phyloP scores from a whole-genome alignment of 2,329 filamentous ascomycete genomes.

The Monosporascus sp. region DNA sequence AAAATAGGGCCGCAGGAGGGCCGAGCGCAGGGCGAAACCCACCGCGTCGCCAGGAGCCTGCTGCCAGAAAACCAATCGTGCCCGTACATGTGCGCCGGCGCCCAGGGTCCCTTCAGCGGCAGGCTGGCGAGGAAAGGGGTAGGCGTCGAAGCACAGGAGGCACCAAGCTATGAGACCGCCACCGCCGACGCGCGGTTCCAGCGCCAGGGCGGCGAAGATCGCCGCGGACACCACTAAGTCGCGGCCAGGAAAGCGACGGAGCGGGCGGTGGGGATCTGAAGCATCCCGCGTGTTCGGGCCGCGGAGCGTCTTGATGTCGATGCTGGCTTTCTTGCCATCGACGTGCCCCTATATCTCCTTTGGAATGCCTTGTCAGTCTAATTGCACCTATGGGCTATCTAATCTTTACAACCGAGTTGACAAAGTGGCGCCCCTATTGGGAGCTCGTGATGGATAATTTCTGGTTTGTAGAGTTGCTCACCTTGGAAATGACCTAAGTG shows the following conservation, averaged over 20 bases:
- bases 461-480: slow-evolving; percentile 5
- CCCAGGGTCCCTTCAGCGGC: slow-evolving; percentile 63
- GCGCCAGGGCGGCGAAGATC: slow-evolving; percentile 43
- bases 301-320: slow-evolving; percentile 38
- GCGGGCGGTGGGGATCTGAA: slow-evolving; percentile 47
- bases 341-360: slow-evolving; percentile 8
- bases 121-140: slow-evolving; percentile 58
- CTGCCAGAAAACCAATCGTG: slow-evolving; percentile 58
- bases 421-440: slow-evolving; percentile 6
- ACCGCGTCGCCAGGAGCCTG: slow-evolving; percentile 47
- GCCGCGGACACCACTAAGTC: slow-evolving; percentile 45
- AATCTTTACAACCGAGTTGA: background rate
- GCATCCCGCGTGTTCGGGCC: slow-evolving; percentile 55
- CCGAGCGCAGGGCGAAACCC: slow-evolving; percentile 10
- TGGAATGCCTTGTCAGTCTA: background rate
- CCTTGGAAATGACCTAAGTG: background rate
- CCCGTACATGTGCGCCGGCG: slow-evolving; percentile 65
- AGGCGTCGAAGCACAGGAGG: slow-evolving; percentile 46
- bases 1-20: slow-evolving; percentile 9
- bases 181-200: slow-evolving; percentile 33
- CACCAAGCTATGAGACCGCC: slow-evolving; percentile 30
- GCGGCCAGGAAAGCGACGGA: slow-evolving; percentile 51
- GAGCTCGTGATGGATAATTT: slow-evolving; percentile 11
- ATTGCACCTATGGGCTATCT: no score
- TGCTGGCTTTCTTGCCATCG: slow-evolving; percentile 5